Percentiles rank a stretch among this genome's conserved stretches.
Conservation (phyloP, 2,329 filamentous ascomycete species). For the Tolypocladium paradoxum region DNA sequence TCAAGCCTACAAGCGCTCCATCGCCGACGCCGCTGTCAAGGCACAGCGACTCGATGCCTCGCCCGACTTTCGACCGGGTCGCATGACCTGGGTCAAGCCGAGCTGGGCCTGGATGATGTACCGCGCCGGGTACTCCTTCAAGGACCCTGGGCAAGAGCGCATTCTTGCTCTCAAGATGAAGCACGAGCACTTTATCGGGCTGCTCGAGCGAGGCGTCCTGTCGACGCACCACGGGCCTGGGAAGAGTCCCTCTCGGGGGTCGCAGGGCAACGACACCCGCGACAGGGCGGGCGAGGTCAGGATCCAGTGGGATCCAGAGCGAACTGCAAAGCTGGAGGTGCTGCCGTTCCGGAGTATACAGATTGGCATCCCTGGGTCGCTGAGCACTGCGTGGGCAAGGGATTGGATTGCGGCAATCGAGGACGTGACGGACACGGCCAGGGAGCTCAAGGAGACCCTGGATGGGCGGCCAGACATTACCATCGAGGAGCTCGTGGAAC, state of each 20-base stretch:
- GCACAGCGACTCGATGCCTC: slow-evolving; percentile 41
- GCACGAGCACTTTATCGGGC: slow-evolving; percentile 34
- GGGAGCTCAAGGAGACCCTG: slow-evolving; percentile 33
- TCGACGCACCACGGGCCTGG: slow-evolving; percentile 13
- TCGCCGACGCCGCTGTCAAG: slow-evolving; percentile 40
- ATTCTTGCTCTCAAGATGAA: slow-evolving; percentile 48
- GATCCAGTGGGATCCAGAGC: slow-evolving; percentile 57
- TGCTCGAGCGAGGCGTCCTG: slow-evolving; percentile 29
- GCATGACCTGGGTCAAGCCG: slow-evolving; percentile 58
- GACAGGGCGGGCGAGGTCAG: slow-evolving; percentile 28
- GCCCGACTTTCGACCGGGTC: slow-evolving; percentile 36
- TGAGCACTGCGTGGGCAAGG: slow-evolving; percentile 35
- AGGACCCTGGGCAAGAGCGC: slow-evolving; percentile 40
- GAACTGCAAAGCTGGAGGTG: slow-evolving; percentile 31
- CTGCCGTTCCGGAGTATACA: slow-evolving; percentile 46
- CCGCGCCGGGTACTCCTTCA: slow-evolving; percentile 48
- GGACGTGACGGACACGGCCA: slow-evolving; percentile 46
- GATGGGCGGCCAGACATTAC: slow-evolving; percentile 25
- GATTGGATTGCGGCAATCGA: slow-evolving; percentile 43
- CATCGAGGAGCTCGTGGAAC: slow-evolving; percentile 22
- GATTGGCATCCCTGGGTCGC: slow-evolving; percentile 41
- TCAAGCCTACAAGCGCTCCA: slow-evolving; percentile 45
- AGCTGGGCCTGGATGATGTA: slow-evolving; percentile 57
- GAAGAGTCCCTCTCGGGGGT: not conserved
- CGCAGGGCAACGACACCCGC: slow-evolving; percentile 1